Evolutionary conservation across 1,284 basidiomycete species (phyloP).

Genomic region (Ceratobasidium sp.): DNA sequence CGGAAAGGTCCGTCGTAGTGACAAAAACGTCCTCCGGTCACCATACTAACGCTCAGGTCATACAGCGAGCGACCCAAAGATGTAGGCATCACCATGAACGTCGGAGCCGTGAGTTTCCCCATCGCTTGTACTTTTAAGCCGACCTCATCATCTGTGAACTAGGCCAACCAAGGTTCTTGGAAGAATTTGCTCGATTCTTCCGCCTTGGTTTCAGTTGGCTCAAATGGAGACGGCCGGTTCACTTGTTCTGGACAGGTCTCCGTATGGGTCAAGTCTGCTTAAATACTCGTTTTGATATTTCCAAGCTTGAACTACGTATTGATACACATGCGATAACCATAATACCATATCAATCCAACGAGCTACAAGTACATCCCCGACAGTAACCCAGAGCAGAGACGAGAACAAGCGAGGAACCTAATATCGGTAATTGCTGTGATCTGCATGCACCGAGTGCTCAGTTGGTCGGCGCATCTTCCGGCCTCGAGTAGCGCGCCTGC

Average conservation of each 20-base stretch:
- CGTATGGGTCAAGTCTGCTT: conserved; percentile 30
- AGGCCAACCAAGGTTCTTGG: conserved; percentile 39
- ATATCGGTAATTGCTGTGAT: conserved; percentile 27
- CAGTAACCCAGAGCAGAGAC: not conserved
- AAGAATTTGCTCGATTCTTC: conserved; percentile 42
- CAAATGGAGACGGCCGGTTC: conserved; percentile 39
- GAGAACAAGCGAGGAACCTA: conserved; percentile 3
- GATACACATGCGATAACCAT: conserved; percentile 27
- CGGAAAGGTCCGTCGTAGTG: conserved; percentile 59
- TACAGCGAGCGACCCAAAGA: conserved; percentile 10
- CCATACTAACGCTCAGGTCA: conserved; percentile 9
- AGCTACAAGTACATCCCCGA: conserved; percentile 19
- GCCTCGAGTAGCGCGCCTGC: not conserved
- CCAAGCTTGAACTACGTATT: conserved; percentile 6
- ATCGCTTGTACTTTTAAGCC: conserved; percentile 3
- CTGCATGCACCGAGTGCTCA: conserved; percentile 23
- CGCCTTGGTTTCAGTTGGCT: conserved; percentile 19
- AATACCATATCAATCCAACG: conserved; percentile 3
- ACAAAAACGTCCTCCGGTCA: conserved; percentile 18
- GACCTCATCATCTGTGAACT: not conserved
- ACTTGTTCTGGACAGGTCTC: conserved; percentile 38
- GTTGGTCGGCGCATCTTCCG: conserved; percentile 13
- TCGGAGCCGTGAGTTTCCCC: conserved; percentile 39
- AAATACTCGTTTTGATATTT: conserved; percentile 18
- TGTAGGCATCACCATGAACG: conserved; percentile 2